phyloP scores from a whole-genome alignment of 306 rosid genomes.

The Ziziphus jujuba region DNA sequence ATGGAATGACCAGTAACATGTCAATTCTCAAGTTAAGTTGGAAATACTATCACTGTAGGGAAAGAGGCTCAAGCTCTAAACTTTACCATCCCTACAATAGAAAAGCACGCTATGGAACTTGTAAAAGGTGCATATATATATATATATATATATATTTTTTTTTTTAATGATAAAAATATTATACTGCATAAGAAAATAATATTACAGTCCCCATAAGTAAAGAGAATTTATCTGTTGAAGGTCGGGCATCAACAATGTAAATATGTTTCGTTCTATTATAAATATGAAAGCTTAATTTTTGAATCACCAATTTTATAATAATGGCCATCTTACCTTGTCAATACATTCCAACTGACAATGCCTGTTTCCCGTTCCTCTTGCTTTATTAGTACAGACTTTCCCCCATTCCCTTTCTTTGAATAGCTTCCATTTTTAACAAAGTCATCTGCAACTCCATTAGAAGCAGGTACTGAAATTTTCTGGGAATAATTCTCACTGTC shows the following conservation, averaged over 20 bases:
- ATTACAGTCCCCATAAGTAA: no score
- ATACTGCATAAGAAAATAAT: background rate
- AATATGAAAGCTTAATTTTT: background rate
- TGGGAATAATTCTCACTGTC: conserved; percentile 24
- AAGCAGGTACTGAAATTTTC: conserved; percentile 27
- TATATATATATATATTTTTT: no score
- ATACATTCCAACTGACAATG: conserved; percentile 72
- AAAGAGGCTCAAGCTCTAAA: background rate
- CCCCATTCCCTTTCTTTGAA: conserved; percentile 49
- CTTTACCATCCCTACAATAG: no score
- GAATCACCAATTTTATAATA: conserved; percentile 8
- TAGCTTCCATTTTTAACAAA: conserved; percentile 35
- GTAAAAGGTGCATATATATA: no score
- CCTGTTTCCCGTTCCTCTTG: conserved; percentile 93
- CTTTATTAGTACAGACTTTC: conserved; percentile 65
- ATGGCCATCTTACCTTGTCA: conserved; percentile 51
- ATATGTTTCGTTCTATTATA: background rate
- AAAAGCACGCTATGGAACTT: no score
- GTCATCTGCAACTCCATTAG: conserved; percentile 35
- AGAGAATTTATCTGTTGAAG: background rate
- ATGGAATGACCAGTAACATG: conserved; percentile 11
- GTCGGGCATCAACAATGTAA: background rate
- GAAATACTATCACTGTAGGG: background rate
- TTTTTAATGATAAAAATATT: no score
- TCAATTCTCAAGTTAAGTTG: background rate